Percentiles rank a stretch among this genome's conserved stretches.
phyloP scores from a whole-genome alignment of 441 rosid species.

The Populus hybrid region DNA sequence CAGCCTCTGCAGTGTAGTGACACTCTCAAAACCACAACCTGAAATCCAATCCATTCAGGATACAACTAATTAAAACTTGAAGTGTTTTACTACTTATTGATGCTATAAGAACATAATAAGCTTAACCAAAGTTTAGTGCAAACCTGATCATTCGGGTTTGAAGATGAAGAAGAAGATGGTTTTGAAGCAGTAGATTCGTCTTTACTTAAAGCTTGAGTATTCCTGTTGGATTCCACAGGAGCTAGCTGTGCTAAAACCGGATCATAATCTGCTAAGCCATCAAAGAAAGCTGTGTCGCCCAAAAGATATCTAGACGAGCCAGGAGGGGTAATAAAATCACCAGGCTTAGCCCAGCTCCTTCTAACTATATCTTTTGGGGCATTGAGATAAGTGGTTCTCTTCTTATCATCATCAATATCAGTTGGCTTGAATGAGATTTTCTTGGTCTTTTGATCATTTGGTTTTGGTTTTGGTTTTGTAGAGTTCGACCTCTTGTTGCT shows the following conservation, averaged over 20 bases:
- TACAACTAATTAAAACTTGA: not conserved
- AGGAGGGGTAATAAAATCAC: constrained; percentile 57
- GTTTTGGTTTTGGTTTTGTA: not conserved
- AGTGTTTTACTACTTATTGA: not conserved
- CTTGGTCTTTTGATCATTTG: constrained; percentile 24
- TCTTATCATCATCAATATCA: constrained; percentile 19
- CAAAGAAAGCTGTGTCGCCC: constrained; percentile 35
- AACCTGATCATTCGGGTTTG: constrained; percentile 52
- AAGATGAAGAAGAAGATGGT: constrained; percentile 24
- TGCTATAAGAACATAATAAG: not conserved
- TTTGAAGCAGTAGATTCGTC: constrained; percentile 37
- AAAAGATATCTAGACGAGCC: constrained; percentile 73
- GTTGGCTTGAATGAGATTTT: constrained; percentile 15
- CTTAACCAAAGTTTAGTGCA: not conserved
- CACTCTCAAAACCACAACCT: constrained; percentile 94
- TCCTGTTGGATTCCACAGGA: constrained; percentile 35
- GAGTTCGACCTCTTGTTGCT: constrained; percentile 23
- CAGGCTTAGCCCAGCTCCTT: constrained; percentile 34
- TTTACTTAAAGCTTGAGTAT: constrained; percentile 23
- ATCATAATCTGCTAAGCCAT: constrained; percentile 53
- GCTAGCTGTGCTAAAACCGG: constrained; percentile 39
- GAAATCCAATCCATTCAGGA: not conserved
- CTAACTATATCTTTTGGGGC: constrained; percentile 13
- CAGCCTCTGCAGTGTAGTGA: constrained; percentile 96
- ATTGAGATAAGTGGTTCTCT: constrained; percentile 8